Percentiles rank a stretch among this genome's conserved stretches.
Evolutionary conservation across 192 early-diverging fungal species (phyloP).

Genomic region (Backusella australiensis): DNA sequence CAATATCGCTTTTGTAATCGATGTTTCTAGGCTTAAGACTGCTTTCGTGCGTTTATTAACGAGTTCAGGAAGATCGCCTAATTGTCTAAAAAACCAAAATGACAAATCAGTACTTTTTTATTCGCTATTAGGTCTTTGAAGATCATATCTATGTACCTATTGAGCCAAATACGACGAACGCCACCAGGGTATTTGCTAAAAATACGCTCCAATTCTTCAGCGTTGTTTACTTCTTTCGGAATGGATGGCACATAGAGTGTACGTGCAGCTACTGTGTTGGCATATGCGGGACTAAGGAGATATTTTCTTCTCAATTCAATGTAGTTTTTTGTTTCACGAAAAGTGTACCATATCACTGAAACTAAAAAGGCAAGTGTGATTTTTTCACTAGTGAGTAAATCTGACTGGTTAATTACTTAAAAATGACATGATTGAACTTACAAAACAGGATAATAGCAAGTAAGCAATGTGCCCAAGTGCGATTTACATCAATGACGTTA

Average conservation of each 20-base stretch:
- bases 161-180: constrained; percentile 61
- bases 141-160: constrained; percentile 37
- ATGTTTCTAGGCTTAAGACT: constrained; percentile 48
- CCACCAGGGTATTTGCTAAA: constrained; percentile 71
- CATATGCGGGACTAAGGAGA: constrained; percentile 50
- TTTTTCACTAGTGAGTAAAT: neutral
- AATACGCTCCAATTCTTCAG: constrained; percentile 44
- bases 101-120: neutral
- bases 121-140: neutral
- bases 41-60: constrained; percentile 51
- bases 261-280: constrained; percentile 44
- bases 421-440: constrained; percentile 35
- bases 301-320: constrained; percentile 64
- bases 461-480: constrained; percentile 73
- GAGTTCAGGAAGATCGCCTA: constrained; percentile 43
- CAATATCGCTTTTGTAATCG: constrained; percentile 48
- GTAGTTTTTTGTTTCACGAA: constrained; percentile 58
- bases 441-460: constrained; percentile 50
- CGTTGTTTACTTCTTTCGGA: constrained; percentile 55
- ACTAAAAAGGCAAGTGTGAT: constrained; percentile 19
- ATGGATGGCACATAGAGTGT: constrained; percentile 74
- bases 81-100: constrained; percentile 33
- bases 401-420: neutral
- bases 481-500: constrained; percentile 56
- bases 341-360: constrained; percentile 47